Evolutionary conservation across 2,329 filamentous ascomycete species (phyloP).

Genomic region (Hypoxylon sp.): DNA sequence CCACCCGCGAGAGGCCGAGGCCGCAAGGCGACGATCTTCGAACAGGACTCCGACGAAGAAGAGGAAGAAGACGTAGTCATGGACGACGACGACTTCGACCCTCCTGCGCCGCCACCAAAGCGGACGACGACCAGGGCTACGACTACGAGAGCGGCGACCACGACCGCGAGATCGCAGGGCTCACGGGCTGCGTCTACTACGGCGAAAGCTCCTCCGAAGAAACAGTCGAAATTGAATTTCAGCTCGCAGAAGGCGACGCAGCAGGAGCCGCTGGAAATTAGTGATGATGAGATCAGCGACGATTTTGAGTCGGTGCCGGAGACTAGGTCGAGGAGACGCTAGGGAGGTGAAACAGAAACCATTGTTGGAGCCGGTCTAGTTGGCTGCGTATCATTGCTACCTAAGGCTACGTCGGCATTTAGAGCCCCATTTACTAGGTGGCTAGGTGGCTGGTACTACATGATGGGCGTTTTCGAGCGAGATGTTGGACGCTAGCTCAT

Average conservation of each 20-base stretch:
- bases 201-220: conserved; percentile 51
- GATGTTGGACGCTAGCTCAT: too few relatives aligned
- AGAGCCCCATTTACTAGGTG: too few relatives aligned
- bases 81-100: conserved; percentile 66
- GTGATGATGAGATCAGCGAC: conserved; percentile 76
- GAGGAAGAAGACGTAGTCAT: conserved; percentile 68
- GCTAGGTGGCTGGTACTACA: too few relatives aligned
- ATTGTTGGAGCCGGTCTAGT: too few relatives aligned
- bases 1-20: conserved; percentile 63
- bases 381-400: too few relatives aligned
- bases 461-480: too few relatives aligned
- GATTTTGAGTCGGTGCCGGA: conserved; percentile 71
- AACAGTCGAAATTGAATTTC: conserved; percentile 68
- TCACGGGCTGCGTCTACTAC: conserved; percentile 54
- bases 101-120: conserved; percentile 56
- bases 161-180: conserved; percentile 45
- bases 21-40: conserved; percentile 59
- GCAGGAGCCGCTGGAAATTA: conserved; percentile 70
- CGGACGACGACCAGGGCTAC: conserved; percentile 54
- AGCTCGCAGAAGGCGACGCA: conserved; percentile 64
- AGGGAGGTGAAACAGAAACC: neutral
- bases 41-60: conserved; percentile 59
- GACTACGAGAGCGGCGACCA: conserved; percentile 21
- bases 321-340: conserved; percentile 49
- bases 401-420: too few relatives aligned